These are phyloP conservation scores for Styphnolobium japonicum DNA, from an alignment of 306 rosid genomes.

Conservation along the genomic window DNA sequence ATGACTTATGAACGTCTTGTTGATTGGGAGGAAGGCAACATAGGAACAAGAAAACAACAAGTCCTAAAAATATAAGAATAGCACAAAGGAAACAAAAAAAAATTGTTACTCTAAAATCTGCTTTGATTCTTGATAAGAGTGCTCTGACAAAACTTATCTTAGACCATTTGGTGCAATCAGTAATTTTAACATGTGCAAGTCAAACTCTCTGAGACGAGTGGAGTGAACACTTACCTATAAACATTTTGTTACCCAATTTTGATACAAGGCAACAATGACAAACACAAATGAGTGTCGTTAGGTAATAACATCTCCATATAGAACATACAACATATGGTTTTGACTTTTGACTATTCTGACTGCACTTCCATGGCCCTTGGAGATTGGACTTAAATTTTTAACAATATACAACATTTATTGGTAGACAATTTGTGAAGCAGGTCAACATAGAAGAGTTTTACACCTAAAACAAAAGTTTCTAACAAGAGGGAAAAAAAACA, in stretches of 20 bases:
- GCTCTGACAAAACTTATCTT: too few species aligned
- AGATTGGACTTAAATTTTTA: background rate
- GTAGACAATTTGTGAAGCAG: background rate
- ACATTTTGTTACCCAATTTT: background rate
- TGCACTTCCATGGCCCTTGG: too few species aligned
- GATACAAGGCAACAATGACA: background rate
- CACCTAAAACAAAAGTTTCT: background rate
- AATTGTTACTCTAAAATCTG: background rate
- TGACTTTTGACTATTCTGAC: background rate
- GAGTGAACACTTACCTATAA: background rate
- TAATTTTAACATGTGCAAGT: background rate
- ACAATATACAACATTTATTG: background rate
- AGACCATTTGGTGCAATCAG: too few species aligned
- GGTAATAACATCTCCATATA: background rate
- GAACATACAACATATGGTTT: background rate
- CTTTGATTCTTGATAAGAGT: too few species aligned
- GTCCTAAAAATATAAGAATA: too few species aligned
- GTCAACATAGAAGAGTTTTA: background rate
- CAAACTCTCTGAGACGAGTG: background rate
- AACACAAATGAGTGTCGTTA: background rate
- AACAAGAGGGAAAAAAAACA: too few species aligned
- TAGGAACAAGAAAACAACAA: background rate
- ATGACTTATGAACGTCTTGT: too few species aligned
- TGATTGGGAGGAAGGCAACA: too few species aligned
- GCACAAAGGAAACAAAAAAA: background rate